These are phyloP conservation scores for Kazachstania martiniae DNA, from an alignment of 805 yeast species.

Conservation along the genomic window DNA sequence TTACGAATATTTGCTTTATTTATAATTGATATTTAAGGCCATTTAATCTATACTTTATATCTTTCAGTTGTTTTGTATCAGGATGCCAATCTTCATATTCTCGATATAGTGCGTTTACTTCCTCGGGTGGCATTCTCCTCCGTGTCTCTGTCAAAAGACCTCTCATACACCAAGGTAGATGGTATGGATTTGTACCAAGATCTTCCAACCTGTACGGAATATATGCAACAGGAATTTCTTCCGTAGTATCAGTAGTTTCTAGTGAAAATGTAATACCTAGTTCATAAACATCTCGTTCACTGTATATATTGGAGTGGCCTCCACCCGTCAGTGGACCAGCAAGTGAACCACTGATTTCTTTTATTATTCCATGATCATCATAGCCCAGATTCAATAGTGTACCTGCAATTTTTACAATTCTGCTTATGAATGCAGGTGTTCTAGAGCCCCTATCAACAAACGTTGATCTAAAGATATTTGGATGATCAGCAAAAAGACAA, in stretches of 20 bases:
- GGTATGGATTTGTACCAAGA: slow-evolving; percentile 69
- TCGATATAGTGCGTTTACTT: slow-evolving; percentile 47
- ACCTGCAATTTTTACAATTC: slow-evolving; percentile 64
- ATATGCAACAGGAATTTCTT: slow-evolving; percentile 29
- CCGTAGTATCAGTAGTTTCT: slow-evolving; percentile 54
- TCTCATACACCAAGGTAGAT: slow-evolving; percentile 86
- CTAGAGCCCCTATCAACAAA: slow-evolving; percentile 75
- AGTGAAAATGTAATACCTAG: slow-evolving; percentile 64
- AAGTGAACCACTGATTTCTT: slow-evolving; percentile 65
- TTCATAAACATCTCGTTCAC: slow-evolving; percentile 75
- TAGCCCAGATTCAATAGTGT: slow-evolving; percentile 65
- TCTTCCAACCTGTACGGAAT: slow-evolving; percentile 49
- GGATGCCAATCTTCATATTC: slow-evolving; percentile 87
- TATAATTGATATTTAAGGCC: slow-evolving; percentile 32
- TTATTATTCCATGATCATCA: slow-evolving; percentile 76
- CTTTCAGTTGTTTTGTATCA: slow-evolving; percentile 68
- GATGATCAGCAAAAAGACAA: slow-evolving; percentile 76
- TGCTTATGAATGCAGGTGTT: slow-evolving; percentile 69
- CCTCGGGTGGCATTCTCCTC: slow-evolving; percentile 41
- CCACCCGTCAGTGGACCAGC: slow-evolving; percentile 93
- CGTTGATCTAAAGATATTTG: slow-evolving; percentile 80
- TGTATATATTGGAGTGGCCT: slow-evolving; percentile 86
- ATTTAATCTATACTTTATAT: slow-evolving; percentile 67
- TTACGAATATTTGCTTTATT: background rate
- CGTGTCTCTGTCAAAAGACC: slow-evolving; percentile 65